phyloP scores from a whole-genome alignment of 2,329 filamentous ascomycete genomes.

The Aspergillus sp. region DNA sequence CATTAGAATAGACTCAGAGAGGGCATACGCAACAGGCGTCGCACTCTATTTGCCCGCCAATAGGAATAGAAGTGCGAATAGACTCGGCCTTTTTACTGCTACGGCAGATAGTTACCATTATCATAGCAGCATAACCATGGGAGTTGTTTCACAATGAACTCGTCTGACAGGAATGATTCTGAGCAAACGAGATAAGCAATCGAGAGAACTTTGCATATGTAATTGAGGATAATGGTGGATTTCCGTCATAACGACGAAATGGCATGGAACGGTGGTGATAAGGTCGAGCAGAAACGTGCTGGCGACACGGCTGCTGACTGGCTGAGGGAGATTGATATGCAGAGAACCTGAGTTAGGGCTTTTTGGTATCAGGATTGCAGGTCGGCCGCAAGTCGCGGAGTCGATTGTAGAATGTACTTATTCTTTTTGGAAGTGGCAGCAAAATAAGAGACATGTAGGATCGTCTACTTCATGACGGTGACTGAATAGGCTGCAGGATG shows the following conservation, averaged over 20 bases:
- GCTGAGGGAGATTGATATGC: neutral
- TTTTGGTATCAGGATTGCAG: neutral
- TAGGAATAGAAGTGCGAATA: neutral
- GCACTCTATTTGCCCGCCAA: neutral
- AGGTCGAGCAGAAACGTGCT: neutral
- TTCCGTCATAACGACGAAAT: neutral
- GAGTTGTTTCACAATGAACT: neutral
- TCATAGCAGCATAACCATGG: neutral
- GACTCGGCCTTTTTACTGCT: neutral
- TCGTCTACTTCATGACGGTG: neutral
- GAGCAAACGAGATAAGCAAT: neutral
- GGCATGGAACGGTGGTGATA: neutral
- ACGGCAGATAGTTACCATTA: neutral
- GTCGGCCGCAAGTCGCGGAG: neutral
- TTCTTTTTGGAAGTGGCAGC: neutral
- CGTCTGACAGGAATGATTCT: neutral
- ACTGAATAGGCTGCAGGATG: neutral
- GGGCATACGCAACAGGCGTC: neutral
- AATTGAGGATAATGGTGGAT: neutral
- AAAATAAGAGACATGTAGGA: neutral
- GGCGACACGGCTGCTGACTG: neutral
- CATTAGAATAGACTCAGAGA: neutral
- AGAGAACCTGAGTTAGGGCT: neutral
- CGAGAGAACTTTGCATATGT: neutral
- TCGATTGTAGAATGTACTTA: neutral